Evolutionary conservation across 2,329 filamentous ascomycete species (phyloP), one percentile per base, ranked within the genome.

Genomic region (Chaetomium olivaceum): DNA sequence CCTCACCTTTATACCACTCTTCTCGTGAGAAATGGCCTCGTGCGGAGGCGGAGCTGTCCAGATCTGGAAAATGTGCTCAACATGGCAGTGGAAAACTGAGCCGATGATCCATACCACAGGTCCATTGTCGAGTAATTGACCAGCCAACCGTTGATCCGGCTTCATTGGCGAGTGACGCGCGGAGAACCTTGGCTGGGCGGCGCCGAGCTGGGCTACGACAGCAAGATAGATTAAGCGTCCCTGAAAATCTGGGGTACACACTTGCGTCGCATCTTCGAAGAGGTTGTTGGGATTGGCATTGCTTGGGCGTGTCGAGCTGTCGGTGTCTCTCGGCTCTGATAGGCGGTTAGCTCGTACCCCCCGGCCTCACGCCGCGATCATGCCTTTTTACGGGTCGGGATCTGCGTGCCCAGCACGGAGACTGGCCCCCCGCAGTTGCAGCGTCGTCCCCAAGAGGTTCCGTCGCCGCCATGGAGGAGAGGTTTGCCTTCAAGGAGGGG

Each of bases 151-250:
- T 61, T 63, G n/a, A 39, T 66, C 56, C 55, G 27, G 29, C 27
- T 64, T 64, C 60, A 46, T 62, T 61, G 51, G 56, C 57, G 64
- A 46, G 55, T 36, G 61, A 62, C 55, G 51, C 63, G 43, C 62
- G 57, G 62, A 31, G 50, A 46, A 33, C 64, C 61, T 63, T 58
- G 63, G 58, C 61, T 52, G 14, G 33, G 25, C 59, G 43, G 46
- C 51, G 57, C 55, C 33, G 52, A 43, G 27, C 50, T 55, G 55
- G 62, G 62, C 61, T 33, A 48, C 55, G 36, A 46, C 58, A 61
- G 48, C 68, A 23, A 64, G 67, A 67, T 69, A 67, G 67, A 67
- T 69, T 69, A 62, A 60, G 21, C 36, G 66, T 59, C 60, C 55
- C 33, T 65, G 54, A 33, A 58, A 68, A 65, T 70, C 68, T 66